Conservation (phyloP, 148 eudicot species). For the Dianthus caryophyllus region DNA sequence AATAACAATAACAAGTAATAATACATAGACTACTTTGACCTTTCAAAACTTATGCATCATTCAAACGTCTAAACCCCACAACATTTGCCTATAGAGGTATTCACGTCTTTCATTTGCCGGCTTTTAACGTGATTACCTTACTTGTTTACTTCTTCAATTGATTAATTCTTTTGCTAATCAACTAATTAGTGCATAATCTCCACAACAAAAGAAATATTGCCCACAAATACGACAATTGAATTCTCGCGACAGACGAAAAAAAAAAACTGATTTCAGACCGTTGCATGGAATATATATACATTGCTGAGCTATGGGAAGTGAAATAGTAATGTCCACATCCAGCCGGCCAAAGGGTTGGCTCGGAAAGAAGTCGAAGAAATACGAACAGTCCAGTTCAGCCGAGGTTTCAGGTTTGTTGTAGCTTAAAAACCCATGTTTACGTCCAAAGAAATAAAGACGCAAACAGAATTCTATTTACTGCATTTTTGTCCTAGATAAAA, state of each 20-base stretch:
- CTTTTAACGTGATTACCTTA: not conserved
- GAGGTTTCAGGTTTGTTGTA: constrained; percentile 47
- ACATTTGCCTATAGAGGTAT: not conserved
- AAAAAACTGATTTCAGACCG: constrained; percentile 8
- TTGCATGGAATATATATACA: constrained; percentile 22
- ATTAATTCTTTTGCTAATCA: constrained; percentile 3
- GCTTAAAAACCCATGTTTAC: not conserved
- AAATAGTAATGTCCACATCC: constrained; percentile 31
- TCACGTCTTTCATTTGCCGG: constrained; percentile 11
- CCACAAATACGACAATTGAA: not conserved
- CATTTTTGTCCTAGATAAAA: not conserved
- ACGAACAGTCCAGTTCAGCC: constrained; percentile 32
- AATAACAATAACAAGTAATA: not conserved
- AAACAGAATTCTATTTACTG: not conserved
- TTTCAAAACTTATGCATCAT: not conserved
- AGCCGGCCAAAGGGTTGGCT: constrained; percentile 42
- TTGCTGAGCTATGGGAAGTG: constrained; percentile 37
- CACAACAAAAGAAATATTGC: not conserved
- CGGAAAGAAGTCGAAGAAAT: constrained; percentile 46
- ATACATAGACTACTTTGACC: constrained; percentile 10
- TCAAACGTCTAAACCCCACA: not conserved
- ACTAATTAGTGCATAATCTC: not conserved
- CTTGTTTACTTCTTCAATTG: not conserved
- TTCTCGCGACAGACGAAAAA: not conserved
- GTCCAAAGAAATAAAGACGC: not conserved